These are phyloP conservation scores for Nelumbo lutea DNA, from an alignment of 164 flowering plant genomes.

Conservation along the genomic window DNA sequence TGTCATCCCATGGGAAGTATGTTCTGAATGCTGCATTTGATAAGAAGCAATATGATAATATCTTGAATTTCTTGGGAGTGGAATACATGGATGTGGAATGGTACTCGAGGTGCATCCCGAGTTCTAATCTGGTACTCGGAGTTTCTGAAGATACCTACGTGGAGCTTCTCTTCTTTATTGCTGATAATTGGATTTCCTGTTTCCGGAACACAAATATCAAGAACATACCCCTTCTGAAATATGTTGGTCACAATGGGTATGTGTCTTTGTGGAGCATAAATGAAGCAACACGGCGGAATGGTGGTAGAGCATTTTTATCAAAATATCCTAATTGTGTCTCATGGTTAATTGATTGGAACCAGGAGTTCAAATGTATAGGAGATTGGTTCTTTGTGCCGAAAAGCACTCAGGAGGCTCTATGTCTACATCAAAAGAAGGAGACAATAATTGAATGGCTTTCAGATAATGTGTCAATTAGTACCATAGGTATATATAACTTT, in stretches of 20 bases:
- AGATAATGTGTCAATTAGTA: slow-evolving; percentile 10
- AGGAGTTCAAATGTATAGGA: slow-evolving; percentile 23
- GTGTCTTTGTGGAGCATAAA: slow-evolving; percentile 9
- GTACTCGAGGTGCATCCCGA: slow-evolving; percentile 50
- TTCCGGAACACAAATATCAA: too few species aligned
- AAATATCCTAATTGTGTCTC: slow-evolving; percentile 3
- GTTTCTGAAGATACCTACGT: slow-evolving; percentile 29
- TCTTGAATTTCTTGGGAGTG: slow-evolving; percentile 40
- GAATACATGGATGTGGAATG: slow-evolving; percentile 32
- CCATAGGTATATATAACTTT: slow-evolving; percentile 20
- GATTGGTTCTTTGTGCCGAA: slow-evolving; percentile 30
- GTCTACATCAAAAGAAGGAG: slow-evolving; percentile 7
- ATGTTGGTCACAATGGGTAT: slow-evolving; percentile 14
- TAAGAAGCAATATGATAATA: slow-evolving; percentile 15
- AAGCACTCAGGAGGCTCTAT: slow-evolving; percentile 27
- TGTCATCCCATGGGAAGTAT: slow-evolving; percentile 32
- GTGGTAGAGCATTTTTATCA: slow-evolving; percentile 15
- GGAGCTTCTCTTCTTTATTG: slow-evolving; percentile 29
- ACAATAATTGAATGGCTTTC: slow-evolving; percentile 32
- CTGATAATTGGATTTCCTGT: slow-evolving; percentile 28
- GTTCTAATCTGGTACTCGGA: slow-evolving; percentile 10
- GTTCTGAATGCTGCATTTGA: slow-evolving; percentile 40
- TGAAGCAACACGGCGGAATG: slow-evolving; percentile 6
- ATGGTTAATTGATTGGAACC: slow-evolving; percentile 53
- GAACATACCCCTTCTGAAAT: slow-evolving; percentile 23